phyloP scores from a whole-genome alignment of 352 stramenopile genomes.

The Phytophthora pistaciae region DNA sequence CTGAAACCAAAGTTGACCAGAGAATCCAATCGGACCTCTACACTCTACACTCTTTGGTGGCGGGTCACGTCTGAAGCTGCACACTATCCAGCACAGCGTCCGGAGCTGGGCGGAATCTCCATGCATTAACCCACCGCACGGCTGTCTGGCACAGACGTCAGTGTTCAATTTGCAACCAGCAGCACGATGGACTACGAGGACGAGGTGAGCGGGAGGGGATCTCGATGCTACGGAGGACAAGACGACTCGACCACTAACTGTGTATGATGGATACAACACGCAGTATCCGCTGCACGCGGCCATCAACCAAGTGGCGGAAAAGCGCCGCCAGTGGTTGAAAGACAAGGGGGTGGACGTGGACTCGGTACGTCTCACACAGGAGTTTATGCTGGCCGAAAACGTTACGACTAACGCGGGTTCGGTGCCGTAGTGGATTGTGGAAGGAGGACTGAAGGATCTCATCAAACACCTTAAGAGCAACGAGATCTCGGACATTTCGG shows the following conservation, averaged over 20 bases:
- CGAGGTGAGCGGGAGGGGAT: background rate
- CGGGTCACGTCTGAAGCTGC: too few relatives aligned
- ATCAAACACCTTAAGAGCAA: background rate
- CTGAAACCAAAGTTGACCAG: too few relatives aligned
- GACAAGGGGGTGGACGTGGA: background rate
- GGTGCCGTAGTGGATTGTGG: background rate
- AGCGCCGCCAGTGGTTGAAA: background rate
- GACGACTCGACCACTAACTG: background rate
- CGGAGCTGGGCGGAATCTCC: background rate
- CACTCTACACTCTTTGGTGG: too few relatives aligned
- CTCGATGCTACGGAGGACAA: background rate
- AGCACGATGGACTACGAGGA: background rate
- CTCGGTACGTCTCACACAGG: background rate
- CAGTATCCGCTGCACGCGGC: background rate
- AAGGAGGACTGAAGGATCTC: background rate
- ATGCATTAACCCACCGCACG: background rate
- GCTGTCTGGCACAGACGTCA: background rate
- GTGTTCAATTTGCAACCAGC: background rate
- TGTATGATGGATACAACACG: background rate
- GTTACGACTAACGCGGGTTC: background rate
- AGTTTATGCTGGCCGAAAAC: background rate
- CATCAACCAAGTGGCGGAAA: background rate
- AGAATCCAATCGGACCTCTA: too few relatives aligned
- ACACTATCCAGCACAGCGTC: background rate
- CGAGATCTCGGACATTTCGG: background rate